Evolutionary conservation across 148 eudicot species (phyloP).

Genomic region (Rhododendron williamsianum): DNA sequence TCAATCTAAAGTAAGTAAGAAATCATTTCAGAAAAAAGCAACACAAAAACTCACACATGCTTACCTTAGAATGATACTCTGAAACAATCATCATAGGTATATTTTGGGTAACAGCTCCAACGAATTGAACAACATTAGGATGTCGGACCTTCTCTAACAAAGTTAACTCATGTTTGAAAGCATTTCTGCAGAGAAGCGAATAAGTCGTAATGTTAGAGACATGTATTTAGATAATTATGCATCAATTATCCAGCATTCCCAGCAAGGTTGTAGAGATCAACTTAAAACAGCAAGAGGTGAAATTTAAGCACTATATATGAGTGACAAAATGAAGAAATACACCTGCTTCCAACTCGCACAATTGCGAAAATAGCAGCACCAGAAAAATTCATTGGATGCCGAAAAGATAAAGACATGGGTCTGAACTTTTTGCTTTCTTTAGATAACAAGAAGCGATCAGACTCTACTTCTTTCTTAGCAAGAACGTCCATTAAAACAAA

Average conservation of each 20-base stretch:
- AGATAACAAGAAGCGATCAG: neutral
- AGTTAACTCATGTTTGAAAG: slow-evolving; percentile 82
- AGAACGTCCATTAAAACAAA: neutral
- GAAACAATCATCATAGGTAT: slow-evolving; percentile 96
- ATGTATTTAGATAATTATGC: neutral
- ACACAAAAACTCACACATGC: slow-evolving; percentile 2
- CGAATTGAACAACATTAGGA: slow-evolving; percentile 96
- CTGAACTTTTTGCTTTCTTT: neutral
- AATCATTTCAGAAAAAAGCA: neutral
- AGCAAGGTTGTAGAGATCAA: neutral
- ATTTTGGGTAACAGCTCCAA: slow-evolving; percentile 99
- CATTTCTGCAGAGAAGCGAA: slow-evolving; percentile 51
- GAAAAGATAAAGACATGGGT: neutral
- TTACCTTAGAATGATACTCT: slow-evolving; percentile 78
- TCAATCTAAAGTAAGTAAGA: slow-evolving; percentile 2
- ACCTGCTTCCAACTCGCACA: neutral
- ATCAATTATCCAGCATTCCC: neutral
- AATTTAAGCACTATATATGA: neutral
- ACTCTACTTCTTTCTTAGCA: neutral
- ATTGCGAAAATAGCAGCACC: neutral
- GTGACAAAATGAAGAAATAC: neutral
- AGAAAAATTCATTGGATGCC: neutral
- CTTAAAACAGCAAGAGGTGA: neutral
- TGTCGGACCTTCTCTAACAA: slow-evolving; percentile 91
- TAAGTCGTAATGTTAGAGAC: neutral